Evolutionary conservation across 345 rosid genomes (phyloP), one percentile per base, ranked within the genome.

Genomic region (Kandelia obovata): DNA sequence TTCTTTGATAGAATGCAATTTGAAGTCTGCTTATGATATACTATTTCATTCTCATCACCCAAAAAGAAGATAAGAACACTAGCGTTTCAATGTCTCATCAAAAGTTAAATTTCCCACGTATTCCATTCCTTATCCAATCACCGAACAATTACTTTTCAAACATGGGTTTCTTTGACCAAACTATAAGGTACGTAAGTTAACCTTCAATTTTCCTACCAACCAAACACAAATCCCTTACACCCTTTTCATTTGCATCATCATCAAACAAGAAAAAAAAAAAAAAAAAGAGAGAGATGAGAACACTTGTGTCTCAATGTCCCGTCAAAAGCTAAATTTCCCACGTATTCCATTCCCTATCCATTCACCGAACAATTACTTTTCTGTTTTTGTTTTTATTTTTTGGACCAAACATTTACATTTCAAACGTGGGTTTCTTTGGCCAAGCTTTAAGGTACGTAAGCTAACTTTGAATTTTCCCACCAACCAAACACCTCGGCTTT

Each of bases 301-400:
- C 64, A 52, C 53, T 25, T 61, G 51, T 60, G 60, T 72, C 61
- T 69, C 59, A 47, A 21, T 31, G 75, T 58, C 70, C 51, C 75
- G 26, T 51, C 53, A 67, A 25, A 52, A 15, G 20, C 43, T 34
- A 34, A 51, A 68, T 67, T 55, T 74, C 77, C 75, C 74, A 76
- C 76, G 78, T 67, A 67, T 47, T 53, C 77, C 69, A 81, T 74
- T 75, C 75, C 75, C 77, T 58, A 71, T 81, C 84, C 68, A 62
- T 46, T 68, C 47, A 69, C 76, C 75, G 26, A 43, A 21, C 57
- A 17, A 69, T 58, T 39, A 39, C 58, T 23, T 26, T 55, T 6
- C 10, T 19, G 9, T 5, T 23, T 20, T n/a, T 28, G 1, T 28
- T 28, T 43, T 68, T 53, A 2, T 34, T 34, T 1, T 34, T 34